Percentiles rank a stretch among this genome's conserved stretches.
phyloP scores from a whole-genome alignment of 306 rosid genomes.

The Ziziphus jujuba region DNA sequence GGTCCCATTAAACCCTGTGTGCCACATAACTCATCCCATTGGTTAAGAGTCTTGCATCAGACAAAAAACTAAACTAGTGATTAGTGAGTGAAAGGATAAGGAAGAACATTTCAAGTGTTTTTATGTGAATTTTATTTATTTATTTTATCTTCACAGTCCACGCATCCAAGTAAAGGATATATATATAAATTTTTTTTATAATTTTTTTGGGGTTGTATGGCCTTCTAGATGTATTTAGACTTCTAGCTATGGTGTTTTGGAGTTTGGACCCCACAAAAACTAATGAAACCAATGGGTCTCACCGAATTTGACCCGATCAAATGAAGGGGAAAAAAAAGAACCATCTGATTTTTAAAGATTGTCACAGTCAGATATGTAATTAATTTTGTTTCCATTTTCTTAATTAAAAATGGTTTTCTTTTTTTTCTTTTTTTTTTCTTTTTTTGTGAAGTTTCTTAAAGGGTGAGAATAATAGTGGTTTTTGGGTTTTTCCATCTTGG shows the following conservation, averaged over 20 bases:
- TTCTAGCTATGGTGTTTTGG: not conserved
- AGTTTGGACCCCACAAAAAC: conserved; percentile 26
- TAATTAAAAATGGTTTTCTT: too few relatives aligned
- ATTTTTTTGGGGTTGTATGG: not conserved
- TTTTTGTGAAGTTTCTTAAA: conserved; percentile 4
- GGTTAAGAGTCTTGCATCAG: conserved; percentile 27
- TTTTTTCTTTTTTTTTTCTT: not conserved
- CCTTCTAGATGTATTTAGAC: not conserved
- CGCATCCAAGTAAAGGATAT: not conserved
- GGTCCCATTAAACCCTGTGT: conserved; percentile 41
- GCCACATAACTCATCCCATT: conserved; percentile 55
- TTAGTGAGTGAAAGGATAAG: conserved; percentile 17
- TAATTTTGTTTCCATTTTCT: conserved; percentile 1
- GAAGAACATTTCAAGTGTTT: not conserved
- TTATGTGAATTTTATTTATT: not conserved
- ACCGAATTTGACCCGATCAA: conserved; percentile 34
- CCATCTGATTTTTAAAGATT: conserved; percentile 3
- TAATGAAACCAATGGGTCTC: conserved; percentile 35
- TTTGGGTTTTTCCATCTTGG: not conserved
- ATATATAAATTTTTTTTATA: not conserved
- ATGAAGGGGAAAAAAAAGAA: not conserved
- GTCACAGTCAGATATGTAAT: conserved; percentile 1
- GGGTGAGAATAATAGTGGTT: conserved; percentile 13
- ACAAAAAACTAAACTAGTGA: not conserved
- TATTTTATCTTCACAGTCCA: not conserved